phyloP scores from a whole-genome alignment of 2,329 filamentous ascomycete species.

The Pseudogymnoascus sp. region DNA sequence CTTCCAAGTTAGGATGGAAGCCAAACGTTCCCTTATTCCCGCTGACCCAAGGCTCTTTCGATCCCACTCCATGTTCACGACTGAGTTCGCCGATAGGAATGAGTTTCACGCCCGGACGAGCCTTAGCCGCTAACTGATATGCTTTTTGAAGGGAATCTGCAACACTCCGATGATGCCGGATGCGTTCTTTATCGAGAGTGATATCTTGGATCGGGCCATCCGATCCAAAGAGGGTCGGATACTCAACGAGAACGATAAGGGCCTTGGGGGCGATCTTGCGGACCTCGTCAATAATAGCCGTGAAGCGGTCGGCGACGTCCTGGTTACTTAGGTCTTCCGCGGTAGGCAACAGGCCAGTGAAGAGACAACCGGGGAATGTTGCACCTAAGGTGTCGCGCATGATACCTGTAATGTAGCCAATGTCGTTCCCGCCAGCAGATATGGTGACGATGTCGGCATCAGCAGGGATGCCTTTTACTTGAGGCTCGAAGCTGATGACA shows the following conservation, averaged over 20 bases:
- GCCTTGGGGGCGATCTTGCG: neutral
- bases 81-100: neutral
- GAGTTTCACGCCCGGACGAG: neutral
- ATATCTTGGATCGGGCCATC: neutral
- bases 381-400: slow-evolving; percentile 24
- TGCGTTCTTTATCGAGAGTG: neutral
- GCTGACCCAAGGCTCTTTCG: neutral
- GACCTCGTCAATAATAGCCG: slow-evolving; percentile 5
- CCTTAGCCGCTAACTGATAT: neutral
- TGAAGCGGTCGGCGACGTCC: slow-evolving; percentile 2
- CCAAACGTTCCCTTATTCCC: neutral
- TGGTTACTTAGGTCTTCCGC: neutral
- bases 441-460: slow-evolving; percentile 31
- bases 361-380: slow-evolving; percentile 7
- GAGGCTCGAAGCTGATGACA: slow-evolving; percentile 27
- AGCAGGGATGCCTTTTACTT: slow-evolving; percentile 27
- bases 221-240: neutral
- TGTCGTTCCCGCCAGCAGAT: slow-evolving; percentile 32
- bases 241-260: neutral
- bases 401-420: slow-evolving; percentile 30
- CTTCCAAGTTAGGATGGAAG: neutral
- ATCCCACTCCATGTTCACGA: neutral
- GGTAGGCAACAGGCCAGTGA: neutral
- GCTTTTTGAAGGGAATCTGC: neutral
- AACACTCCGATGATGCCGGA: neutral